Evolutionary conservation across 2,329 filamentous ascomycete species (phyloP), one percentile per base, ranked within the genome.

Genomic region (Fusarium sarcochroum): DNA sequence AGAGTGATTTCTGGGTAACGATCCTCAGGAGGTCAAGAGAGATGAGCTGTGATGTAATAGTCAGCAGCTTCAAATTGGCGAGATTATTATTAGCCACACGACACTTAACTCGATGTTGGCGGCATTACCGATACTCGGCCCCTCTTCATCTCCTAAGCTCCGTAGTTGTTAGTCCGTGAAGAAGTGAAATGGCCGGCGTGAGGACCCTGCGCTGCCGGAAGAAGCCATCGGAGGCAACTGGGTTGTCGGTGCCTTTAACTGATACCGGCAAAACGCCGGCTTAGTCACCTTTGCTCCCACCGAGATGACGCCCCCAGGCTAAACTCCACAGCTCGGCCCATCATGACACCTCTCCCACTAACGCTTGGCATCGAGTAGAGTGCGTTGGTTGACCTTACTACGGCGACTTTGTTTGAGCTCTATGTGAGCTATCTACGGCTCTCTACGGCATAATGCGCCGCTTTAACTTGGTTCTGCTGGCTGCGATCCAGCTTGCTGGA

Each of bases 381-480:
- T 35, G 37, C 34, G 49, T 53, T 34, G 59, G 18, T 35, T 57
- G 45, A 68, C 52, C 48, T 59, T 58, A 60, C 54, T 38, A 30
- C 40, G 37, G 54, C 59, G 45, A 68, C 50, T 59, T 20, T 34
- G 30, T 17, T 57, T 17, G 47, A 73, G 63, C 70, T 75, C 67
- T 75, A 77, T 78, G 76, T 76, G 70, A 76, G 63, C 64, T 68
- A 50, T 35, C 35, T 30, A 35, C 48, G 32, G 58, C 56, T 42
- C 34, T 53, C 48, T 63, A 74, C 73, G 76, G 73, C 76, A 79
- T 70, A 57, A 89, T 89, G 87, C 84, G 85, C 80, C 83, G 81
- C 76, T 76, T 81, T 72, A 78, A 80, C 58, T 58, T 86, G 53
- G 69, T 81, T 15, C 71, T 87, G 46, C 75, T 87, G 58, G 81